Evolutionary conservation across 768 basidiomycete genomes (phyloP).

Genomic region (Phylloporus sp.): DNA sequence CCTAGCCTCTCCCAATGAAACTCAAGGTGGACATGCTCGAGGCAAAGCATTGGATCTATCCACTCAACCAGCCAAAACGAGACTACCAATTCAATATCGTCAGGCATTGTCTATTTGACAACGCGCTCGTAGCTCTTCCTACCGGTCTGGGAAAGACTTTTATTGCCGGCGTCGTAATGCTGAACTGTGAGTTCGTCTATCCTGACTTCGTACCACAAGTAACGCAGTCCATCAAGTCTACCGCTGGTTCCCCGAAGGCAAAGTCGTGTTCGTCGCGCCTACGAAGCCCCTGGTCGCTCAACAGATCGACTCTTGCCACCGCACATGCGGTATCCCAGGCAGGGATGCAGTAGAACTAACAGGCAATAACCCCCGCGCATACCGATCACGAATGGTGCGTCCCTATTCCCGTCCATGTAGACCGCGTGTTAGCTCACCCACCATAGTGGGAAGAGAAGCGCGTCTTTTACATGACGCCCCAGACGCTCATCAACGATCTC

Average conservation of each 20-base stretch:
- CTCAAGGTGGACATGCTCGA: conserved; percentile 71
- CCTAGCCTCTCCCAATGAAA: conserved; percentile 72
- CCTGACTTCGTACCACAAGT: conserved; percentile 1
- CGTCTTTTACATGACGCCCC: conserved; percentile 94
- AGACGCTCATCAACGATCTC: conserved; percentile 89
- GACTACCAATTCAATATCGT: conserved; percentile 96
- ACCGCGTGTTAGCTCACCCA: not conserved
- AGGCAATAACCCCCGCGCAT: conserved; percentile 54
- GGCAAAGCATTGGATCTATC: conserved; percentile 85
- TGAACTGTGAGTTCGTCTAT: conserved; percentile 63
- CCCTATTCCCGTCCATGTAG: not conserved
- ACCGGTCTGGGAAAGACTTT: conserved; percentile 98
- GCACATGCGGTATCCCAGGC: conserved; percentile 89
- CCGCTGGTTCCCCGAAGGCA: conserved; percentile 89
- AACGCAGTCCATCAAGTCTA: conserved; percentile 52
- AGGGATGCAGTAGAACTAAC: conserved; percentile 83
- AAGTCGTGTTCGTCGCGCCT: conserved; percentile 92
- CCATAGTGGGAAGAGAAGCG: conserved; percentile 74
- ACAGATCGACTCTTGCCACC: conserved; percentile 90
- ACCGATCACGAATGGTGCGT: conserved; percentile 59
- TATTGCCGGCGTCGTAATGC: conserved; percentile 94
- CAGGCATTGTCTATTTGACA: conserved; percentile 78
- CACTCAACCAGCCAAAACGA: conserved; percentile 80
- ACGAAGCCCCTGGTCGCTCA: conserved; percentile 96
- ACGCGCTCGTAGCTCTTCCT: conserved; percentile 89